Evolutionary conservation across 192 early-diverging fungal species (phyloP), one percentile per base, ranked within the genome.

Genomic region (Gryganskiella cystojenkinii): DNA sequence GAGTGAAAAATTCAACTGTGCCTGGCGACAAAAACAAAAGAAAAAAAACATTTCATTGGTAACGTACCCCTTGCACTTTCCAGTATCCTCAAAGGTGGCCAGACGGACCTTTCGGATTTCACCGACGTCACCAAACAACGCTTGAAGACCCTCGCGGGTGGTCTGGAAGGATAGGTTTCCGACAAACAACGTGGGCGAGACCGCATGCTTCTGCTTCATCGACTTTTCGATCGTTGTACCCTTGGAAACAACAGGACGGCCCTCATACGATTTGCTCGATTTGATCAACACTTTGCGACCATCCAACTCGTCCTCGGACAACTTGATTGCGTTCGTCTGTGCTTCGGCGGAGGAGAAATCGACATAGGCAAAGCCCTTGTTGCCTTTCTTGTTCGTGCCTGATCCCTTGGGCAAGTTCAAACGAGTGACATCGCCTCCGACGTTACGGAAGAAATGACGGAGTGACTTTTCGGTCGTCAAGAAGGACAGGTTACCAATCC

Each of bases 401-500:
- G 65, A 64, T 15, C 82, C 82, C 13, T 69, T 71, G 22, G 84
- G 86, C 61, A 78, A 79, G 30, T 85, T 84, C 50, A 87, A 61
- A 61, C 86, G 80, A 14, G 82, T 82, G 28, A 87, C 85, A 1
- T 86, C 75, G 56, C 70, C 80, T 19, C 66, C 74, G 17, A 69
- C 67, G 10, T 81, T 72, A 3, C 67, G 65, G 81, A 93, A 88
- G 68, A 89, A 92, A 59, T 85, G 79, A 25, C 73, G 66, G 44
- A 93, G 59, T 3, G 83, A 71, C 46, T 87, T 86, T 35, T 82
- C 79, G 0, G 86, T 83, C 17, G 86, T 86, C 8, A 86, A 61
- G 67, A 85, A 93, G 3, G 88, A 81, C 25, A 93, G 78, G 69
- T 93, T 93, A 2, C 92, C 92, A 50, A 93, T 87, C 92, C 92